Conservation (phyloP, 2,329 filamentous ascomycete genomes). For the Alternaria consortialis region DNA sequence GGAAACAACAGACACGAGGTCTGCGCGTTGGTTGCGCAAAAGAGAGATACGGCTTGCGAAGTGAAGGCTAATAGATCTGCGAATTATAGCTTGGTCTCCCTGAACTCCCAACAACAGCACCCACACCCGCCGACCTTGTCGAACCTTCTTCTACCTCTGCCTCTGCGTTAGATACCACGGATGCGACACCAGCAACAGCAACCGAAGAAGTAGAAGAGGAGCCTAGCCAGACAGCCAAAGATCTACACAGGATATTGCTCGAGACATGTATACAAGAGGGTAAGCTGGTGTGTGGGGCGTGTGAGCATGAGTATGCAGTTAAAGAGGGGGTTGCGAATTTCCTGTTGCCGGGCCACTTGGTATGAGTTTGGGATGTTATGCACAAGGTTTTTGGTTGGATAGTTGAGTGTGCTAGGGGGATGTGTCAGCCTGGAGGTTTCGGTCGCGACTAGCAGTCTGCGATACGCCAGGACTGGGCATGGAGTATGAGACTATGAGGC, state of each 20-base stretch:
- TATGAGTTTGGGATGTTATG: slow-evolving; percentile 53
- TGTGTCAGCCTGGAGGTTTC: background rate
- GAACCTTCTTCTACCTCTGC: slow-evolving; percentile 11
- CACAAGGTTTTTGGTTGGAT: background rate
- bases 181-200: slow-evolving; percentile 42
- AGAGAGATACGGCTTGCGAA: background rate
- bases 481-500: background rate
- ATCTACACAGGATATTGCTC: slow-evolving; percentile 82
- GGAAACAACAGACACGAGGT: background rate
- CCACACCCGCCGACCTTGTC: slow-evolving; percentile 46
- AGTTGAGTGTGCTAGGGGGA: background rate
- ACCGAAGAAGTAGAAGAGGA: slow-evolving; percentile 68
- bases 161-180: slow-evolving; percentile 22
- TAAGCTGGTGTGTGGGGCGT: slow-evolving; percentile 88
- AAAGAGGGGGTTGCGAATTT: slow-evolving; percentile 98
- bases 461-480: background rate
- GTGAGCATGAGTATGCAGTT: slow-evolving; percentile 91
- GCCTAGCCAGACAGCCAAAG: slow-evolving; percentile 72
- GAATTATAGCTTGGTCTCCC: slow-evolving; percentile 77
- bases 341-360: slow-evolving; percentile 89
- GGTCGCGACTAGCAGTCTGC: background rate
- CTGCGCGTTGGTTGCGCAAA: too few relatives aligned
- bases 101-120: slow-evolving; percentile 63
- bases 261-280: slow-evolving; percentile 92
- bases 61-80: background rate